Base-by-base conservation (phyloP, 306 rosid species). In the Rosa lucieae region DNA sequence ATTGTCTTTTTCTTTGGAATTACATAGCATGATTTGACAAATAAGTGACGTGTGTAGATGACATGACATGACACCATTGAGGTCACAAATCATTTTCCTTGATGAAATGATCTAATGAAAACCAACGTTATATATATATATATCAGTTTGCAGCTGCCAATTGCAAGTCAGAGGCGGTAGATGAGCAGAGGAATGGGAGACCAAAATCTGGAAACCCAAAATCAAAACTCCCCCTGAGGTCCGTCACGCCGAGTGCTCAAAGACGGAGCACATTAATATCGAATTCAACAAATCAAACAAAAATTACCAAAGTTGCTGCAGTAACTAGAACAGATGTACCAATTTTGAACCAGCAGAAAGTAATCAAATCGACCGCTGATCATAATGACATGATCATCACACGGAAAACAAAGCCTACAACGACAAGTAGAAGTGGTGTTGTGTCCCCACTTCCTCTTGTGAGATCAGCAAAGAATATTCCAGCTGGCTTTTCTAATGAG, bases 401-500 rank as follows among this genome's bases (percentile, higher is more conserved):
- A 62, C 26, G 40, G 46, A 66, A 66, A 43, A 82, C 79, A 14
- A 86, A 84, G 74, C 82, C 52, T 43, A n/a, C 81, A 21, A 85
- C 80, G 21, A 85, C 61, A 68, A 67, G 76, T 56, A 83, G 92
- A 86, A 66, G 10, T 39, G 84, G 85, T 3, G 82, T 82, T 26
- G 20, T 29, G 20, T 62, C 9, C 68, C 20, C n/a, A 84, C 96
- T 17, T 17, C 92, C 96, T 17, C 62, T 75, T 0, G 82, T 86
- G 76, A 89, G 83, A 71, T 81, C 94, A 70, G 86, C 83, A 65
- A 69, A 84, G 73, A 72, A 55, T 89, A 32, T 66, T 10, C n/a
- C 77, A 7, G 47, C 46, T 37, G 82, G 84, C 35, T 85, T 89
- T 74, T 84, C 92, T 0, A 78, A 89, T 53, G 89, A 82, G 82